These are phyloP conservation scores for Hysterium pulicare DNA, from an alignment of 2,329 filamentous ascomycete species.

Conservation along the genomic window DNA sequence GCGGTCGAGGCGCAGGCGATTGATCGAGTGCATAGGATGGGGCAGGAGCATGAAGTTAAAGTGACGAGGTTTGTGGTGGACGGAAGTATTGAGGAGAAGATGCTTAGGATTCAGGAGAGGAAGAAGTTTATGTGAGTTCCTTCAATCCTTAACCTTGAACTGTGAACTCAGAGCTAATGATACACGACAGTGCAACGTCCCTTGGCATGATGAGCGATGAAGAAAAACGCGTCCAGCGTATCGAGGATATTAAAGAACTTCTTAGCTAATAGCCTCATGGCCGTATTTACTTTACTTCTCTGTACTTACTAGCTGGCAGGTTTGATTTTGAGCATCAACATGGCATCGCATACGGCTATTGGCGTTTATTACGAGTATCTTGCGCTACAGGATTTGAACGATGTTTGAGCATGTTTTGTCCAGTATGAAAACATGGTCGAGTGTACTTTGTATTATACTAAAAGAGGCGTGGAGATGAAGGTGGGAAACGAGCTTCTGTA, in stretches of 20 bases:
- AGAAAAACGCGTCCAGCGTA: slow-evolving; percentile 82
- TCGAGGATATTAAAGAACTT: slow-evolving; percentile 91
- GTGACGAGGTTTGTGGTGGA: slow-evolving; percentile 87
- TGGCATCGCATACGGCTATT: too few relatives aligned
- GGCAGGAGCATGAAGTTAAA: slow-evolving; percentile 79
- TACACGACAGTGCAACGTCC: slow-evolving; percentile 74
- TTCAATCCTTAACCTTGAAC: background rate
- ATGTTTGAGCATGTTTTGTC: too few relatives aligned
- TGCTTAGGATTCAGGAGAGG: slow-evolving; percentile 87
- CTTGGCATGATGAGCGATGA: slow-evolving; percentile 94
- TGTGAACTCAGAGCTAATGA: background rate
- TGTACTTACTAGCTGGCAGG: too few relatives aligned
- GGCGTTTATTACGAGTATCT: too few relatives aligned
- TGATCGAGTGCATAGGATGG: slow-evolving; percentile 96
- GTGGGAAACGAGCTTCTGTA: too few relatives aligned
- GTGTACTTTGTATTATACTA: too few relatives aligned
- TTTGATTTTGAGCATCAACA: too few relatives aligned
- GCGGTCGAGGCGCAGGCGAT: slow-evolving; percentile 96
- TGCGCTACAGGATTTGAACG: too few relatives aligned
- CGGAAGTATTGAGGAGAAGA: slow-evolving; percentile 89
- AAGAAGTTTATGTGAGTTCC: slow-evolving; percentile 88
- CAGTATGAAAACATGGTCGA: too few relatives aligned
- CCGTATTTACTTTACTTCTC: too few relatives aligned
- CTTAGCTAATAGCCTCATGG: too few relatives aligned
- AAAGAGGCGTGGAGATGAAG: too few relatives aligned